Evolutionary conservation across 768 basidiomycete species (phyloP), one percentile per base, ranked within the genome.

Genomic region (Lentinus brumalis): DNA sequence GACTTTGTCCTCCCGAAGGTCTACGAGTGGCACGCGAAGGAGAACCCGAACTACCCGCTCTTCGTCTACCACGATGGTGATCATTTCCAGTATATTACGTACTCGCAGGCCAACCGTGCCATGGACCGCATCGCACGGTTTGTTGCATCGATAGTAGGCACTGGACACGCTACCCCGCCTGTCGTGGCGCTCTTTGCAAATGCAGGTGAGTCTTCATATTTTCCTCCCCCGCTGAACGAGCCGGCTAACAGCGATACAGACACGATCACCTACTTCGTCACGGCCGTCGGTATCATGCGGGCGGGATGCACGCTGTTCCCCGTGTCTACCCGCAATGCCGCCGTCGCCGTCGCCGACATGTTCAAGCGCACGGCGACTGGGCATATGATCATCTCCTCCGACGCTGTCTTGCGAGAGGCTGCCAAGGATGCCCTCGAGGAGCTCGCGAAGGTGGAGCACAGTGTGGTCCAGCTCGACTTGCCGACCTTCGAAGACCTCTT

Each of bases 301-400:
- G 65, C 66, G 8, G 69, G 68, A 8, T 60, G 53, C 54, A 59
- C 54, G 31, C 60, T 68, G 3, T 79, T 79, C 65, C 73, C 74
- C 5, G 67, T 77, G 41, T 74, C 76, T 9, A 65, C 68, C 9
- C 70, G 75, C 8, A 76, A 76, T 57, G 74, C 75, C 12, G 64
- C 66, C 15, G 60, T 52, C 3, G 72, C 67, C 0, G 60, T 76
- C 2, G 74, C 75, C 9, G 68, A 76, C 45, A 70, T 78, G 2
- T 32, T 63, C 42, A 40, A 59, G 45, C 57, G 58, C 26, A 63
- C 62, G 2, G 54, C 45, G 12, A 31, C 57, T 7, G 32, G 44
- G 9, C 59, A 60, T 11, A 21, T 64, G 18, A 4, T 64, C 50
- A 46, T 64, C 15, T 64, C 63, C 3, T 16, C n/a, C 10, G 63